These are phyloP conservation scores for Prunus yedoensis DNA, from an alignment of 331 rosid genomes.

Conservation along the genomic window DNA sequence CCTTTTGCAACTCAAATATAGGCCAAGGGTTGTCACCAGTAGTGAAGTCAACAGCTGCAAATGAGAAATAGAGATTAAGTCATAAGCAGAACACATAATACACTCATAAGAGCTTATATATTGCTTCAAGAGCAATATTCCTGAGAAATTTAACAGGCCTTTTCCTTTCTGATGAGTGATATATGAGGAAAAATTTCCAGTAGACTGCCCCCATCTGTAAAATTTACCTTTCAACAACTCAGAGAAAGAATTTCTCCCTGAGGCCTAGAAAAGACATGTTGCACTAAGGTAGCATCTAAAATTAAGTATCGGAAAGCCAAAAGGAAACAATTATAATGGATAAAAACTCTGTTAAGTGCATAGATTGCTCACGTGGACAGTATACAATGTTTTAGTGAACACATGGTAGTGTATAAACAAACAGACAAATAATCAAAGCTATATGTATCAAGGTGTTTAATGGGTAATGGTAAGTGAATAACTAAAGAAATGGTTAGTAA, in stretches of 20 bases:
- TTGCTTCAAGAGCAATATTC: neutral
- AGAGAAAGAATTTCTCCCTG: neutral
- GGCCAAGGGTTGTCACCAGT: slow-evolving; percentile 91
- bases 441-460: neutral
- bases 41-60: slow-evolving; percentile 85
- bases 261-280: neutral
- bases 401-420: neutral
- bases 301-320: neutral
- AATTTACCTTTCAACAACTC: neutral
- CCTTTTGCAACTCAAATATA: slow-evolving; percentile 80
- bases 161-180: neutral
- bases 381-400: neutral
- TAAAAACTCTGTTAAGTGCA: neutral
- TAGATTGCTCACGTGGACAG: no score
- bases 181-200: neutral
- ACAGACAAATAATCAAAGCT: neutral
- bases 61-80: slow-evolving; percentile 25
- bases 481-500: neutral
- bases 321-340: neutral
- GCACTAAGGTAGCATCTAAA: neutral
- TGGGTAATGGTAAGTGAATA: neutral
- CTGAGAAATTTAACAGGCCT: neutral
- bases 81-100: slow-evolving; percentile 6
- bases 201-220: neutral
- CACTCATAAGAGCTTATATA: neutral